Base-by-base conservation (phyloP, 495 filamentous ascomycete genomes). In the Parathielavia appendiculata region DNA sequence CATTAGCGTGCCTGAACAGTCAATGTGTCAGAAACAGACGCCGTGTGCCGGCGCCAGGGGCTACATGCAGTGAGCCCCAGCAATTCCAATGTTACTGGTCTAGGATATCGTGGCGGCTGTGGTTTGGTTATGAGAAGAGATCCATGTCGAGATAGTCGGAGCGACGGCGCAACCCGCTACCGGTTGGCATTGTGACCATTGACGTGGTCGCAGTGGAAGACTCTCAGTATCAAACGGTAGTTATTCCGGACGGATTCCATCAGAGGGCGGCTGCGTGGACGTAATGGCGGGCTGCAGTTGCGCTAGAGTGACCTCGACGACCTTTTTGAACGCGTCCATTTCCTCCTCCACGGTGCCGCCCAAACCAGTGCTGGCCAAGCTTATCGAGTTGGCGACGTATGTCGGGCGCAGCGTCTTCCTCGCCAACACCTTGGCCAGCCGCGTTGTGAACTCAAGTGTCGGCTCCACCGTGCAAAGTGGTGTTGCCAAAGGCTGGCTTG, bases 321-420 rank as follows among this genome's bases (percentile, higher is more conserved):
- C 82, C 63, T 79, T 79, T 58, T 76, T 81, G 54, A 97, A 81
- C 2, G 86, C 91, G 65, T 93, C 91, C 87, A 96, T 89, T 73
- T 97, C 92, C 75, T 97, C 92, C 66, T 95, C 90, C n/a, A 92
- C 83, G 11, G 80, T 83, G 22, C 88, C 83, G 1, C 87, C 88
- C 44, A 90, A 78, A 9, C 80, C 85, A 0, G 82, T 81, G 64
- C 81, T 87, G 45, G 77, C 73, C 61, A 90, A 81, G 59, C 81
- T 83, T 53, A 89, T 79, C 3, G 84, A 87, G 61, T 88, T 93
- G 9, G 89, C 88, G 39, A 98, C 89, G 68, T 97, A 97, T 1
- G 87, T 83, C 3, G 90, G 90, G 50, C 79, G 79, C 32, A 71
- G 74, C 47, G 84, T 83, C 61, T 84, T 84, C 54, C 82, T 82